Evolutionary conservation across 148 eudicot species (phyloP).

Genomic region (Salicornia ramosissima): DNA sequence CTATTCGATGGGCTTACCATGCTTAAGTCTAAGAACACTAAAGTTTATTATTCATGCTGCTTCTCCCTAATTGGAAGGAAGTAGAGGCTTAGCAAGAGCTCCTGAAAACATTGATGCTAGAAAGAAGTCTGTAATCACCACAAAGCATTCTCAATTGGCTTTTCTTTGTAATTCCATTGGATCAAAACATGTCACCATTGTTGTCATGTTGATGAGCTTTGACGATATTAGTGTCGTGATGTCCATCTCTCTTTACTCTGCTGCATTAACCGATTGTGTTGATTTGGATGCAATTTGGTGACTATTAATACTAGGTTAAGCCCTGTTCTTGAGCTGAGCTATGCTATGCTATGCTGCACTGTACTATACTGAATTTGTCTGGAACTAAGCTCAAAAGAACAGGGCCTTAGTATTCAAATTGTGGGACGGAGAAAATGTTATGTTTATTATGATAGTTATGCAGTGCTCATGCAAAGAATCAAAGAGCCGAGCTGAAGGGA

Average conservation of each 20-base stretch:
- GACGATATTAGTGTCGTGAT: background rate
- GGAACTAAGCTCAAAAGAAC: background rate
- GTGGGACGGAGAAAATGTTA: background rate
- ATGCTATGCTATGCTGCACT: no score
- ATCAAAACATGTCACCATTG: background rate
- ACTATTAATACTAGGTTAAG: no score
- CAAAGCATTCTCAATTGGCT: background rate
- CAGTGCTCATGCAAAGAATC: background rate
- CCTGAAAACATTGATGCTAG: background rate
- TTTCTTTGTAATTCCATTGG: background rate
- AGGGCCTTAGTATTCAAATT: no score
- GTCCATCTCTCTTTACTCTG: background rate
- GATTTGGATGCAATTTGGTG: no score
- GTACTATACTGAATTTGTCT: no score
- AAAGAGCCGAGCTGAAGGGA: background rate
- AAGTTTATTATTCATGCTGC: background rate
- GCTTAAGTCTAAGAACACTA: background rate
- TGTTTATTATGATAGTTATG: background rate
- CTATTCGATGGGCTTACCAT: background rate
- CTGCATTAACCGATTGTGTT: background rate
- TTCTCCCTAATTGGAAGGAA: background rate
- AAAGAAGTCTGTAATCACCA: background rate
- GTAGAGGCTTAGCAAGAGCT: background rate
- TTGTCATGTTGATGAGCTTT: background rate
- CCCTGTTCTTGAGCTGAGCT: no score